Conservation (phyloP, 495 filamentous ascomycete genomes). For the Penicillium simplicissimum region DNA sequence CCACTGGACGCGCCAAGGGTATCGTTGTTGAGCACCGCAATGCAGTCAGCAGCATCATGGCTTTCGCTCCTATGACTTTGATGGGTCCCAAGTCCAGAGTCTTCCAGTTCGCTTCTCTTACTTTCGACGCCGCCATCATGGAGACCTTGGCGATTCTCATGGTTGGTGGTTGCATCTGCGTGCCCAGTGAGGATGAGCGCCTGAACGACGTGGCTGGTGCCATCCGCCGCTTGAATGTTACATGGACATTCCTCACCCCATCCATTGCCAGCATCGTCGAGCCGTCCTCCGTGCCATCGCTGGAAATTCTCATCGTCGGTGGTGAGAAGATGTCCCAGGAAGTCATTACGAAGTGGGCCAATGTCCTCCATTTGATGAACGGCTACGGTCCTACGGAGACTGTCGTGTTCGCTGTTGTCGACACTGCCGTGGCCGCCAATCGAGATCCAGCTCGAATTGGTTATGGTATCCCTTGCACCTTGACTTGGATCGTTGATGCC, state of each 20-base stretch:
- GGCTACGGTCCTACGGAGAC: conserved; percentile 63
- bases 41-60: conserved; percentile 48
- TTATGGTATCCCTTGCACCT: conserved; percentile 42
- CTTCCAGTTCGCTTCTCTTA: conserved; percentile 57
- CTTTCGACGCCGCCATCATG: conserved; percentile 55
- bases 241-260: conserved; percentile 55
- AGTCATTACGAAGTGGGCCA: conserved; percentile 56
- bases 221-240: conserved; percentile 51
- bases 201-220: conserved; percentile 50
- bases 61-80: conserved; percentile 39
- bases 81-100: conserved; percentile 43
- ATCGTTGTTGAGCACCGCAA: conserved; percentile 51
- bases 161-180: conserved; percentile 60
- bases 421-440: conserved; percentile 30
- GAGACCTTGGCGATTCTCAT: conserved; percentile 53
- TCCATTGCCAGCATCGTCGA: conserved; percentile 53
- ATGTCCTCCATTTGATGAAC: conserved; percentile 51
- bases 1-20: conserved; percentile 59
- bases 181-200: conserved; percentile 59
- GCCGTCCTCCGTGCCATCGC: conserved; percentile 43
- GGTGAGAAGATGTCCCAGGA: conserved; percentile 52
- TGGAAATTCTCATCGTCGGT: conserved; percentile 47
- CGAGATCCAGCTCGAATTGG: conserved; percentile 51
- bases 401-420: conserved; percentile 41
- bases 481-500: conserved; percentile 58